Base-by-base conservation (phyloP, 805 yeast genomes). In the Scheffersomyces spartinae region DNA sequence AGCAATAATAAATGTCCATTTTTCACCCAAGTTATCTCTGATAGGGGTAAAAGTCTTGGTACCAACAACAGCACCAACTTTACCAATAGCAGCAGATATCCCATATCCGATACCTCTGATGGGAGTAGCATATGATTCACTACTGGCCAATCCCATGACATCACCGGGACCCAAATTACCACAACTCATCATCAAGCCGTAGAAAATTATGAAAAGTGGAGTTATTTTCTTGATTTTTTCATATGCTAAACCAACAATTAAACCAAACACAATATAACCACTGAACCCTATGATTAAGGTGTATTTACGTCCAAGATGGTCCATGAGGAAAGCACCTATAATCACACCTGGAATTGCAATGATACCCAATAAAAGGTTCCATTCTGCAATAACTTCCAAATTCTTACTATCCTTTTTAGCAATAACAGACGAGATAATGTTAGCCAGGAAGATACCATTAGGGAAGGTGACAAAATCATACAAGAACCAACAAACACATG, bases 41-140 rank as follows among this genome's bases (percentile, higher is more conserved):
- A 80, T 77, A 10, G 83, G 79, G 7, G 74, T 69, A 52, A 81
- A 80, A 10, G 67, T 66, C 45, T 74, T 69, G 13, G 85, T 77
- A 15, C 91, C 91, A 12, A 77, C 73, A 13, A 77, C 85, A n/a
- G 88, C 91, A 29, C 91, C 93, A 14, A 76, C 78, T 48, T 80
- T 80, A 30, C 91, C 91, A 24, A 77, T 56, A 3, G 86, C 91
- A 19, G 91, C 91, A 24, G 79, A 65, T 13, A 80, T 38, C 19
- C 88, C 88, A 40, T 80, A 80, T 25, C 69, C 59, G 1, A 84
- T 74, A 19, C 86, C 88, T 49, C 91, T 63, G 21, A 80, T 71
- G 9, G 82, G 79, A 6, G 86, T 76, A 11, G 91, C 85, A 39
- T 63, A 80, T 4, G 71, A 61, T 49, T 80, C 88, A 14, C 80